Base-by-base conservation (phyloP, 345 rosid genomes). In the Aquilaria malaccensis region DNA sequence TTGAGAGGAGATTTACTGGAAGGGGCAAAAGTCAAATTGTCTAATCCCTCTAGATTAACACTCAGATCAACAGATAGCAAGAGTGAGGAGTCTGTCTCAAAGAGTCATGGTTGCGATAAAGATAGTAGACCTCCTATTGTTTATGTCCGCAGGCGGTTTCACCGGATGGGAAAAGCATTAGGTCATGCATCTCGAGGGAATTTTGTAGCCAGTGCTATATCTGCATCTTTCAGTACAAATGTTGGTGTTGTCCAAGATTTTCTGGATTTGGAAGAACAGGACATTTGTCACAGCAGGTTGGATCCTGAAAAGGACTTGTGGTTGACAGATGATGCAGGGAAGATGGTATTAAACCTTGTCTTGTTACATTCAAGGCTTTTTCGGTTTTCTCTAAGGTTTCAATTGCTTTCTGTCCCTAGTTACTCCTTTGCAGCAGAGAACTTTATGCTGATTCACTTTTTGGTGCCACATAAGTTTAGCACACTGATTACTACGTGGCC, bases 101-200 rank as follows among this genome's bases (percentile, higher is more conserved):
- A 69, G 63, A 73, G 57, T 59, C 60, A 78, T 32, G 58, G 63
- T 60, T 76, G 63, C 54, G 61, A 56, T 29, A 77, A 78, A 53
- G 80, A 67, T 55, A 57, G 71, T 31, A 79, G 74, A 76, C 67
- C 55, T 80, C 92, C 96, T 62, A 62, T 90, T 67, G 92, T 94
- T 61, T 94, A 90, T 72, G 79, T 72, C 62, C 82, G 99, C 79
- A 85, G 81, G 77, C 87, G 96, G 54, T 79, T 72, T 78, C 89
- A 76, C 57, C 75, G 73, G 78, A 66, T 69, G 54, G 77, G 65
- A 55, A 74, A 53, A 46, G 58, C 11, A 11, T 15, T 55, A 3
- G 31, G 6, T 59, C 66, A 48, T 62, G 61, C 56, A 52, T 67
- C 52, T 7, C 59, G 66, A 30, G 71, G 58, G 33, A 71, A 43